Evolutionary conservation across 345 rosid genomes (phyloP).

Genomic region (Streptanthus diversifolius): DNA sequence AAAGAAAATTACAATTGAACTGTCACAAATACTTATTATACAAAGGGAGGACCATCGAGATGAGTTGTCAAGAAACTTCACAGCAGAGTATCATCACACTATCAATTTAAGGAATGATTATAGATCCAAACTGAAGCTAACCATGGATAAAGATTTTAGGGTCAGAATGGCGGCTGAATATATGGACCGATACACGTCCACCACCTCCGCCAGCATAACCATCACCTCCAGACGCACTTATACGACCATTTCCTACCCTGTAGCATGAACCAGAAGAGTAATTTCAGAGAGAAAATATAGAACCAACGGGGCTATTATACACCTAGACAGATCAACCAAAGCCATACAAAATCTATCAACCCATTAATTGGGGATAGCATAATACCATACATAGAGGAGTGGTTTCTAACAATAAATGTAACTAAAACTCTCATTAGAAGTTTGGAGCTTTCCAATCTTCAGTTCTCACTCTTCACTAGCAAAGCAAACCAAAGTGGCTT

Average conservation of each 20-base stretch:
- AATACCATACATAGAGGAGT: not conserved
- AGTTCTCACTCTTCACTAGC: not conserved
- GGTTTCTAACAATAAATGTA: not conserved
- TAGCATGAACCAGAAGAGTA: slow-evolving; percentile 35
- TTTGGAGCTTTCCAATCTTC: not conserved
- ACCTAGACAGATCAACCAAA: not conserved
- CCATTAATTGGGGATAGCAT: not conserved
- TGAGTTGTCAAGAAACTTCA: not conserved
- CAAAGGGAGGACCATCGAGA: slow-evolving; percentile 1
- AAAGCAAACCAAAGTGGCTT: not conserved
- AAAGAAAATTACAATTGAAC: not conserved
- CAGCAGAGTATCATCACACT: not conserved
- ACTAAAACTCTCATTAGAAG: not conserved
- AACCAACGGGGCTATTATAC: not conserved
- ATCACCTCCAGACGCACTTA: slow-evolving; percentile 95
- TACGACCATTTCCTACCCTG: slow-evolving; percentile 87
- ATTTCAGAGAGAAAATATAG: not conserved
- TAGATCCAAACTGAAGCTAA: slow-evolving; percentile 35
- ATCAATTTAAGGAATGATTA: not conserved
- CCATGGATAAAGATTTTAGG: slow-evolving; percentile 81
- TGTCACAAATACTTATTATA: not conserved
- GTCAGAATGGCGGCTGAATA: slow-evolving; percentile 87
- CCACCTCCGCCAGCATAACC: slow-evolving; percentile 99
- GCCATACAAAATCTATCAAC: not conserved
- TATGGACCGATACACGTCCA: slow-evolving; percentile 78